These are phyloP conservation scores for Glomus cerebriforme DNA, from an alignment of 192 early-diverging fungal genomes.

Conservation along the genomic window DNA sequence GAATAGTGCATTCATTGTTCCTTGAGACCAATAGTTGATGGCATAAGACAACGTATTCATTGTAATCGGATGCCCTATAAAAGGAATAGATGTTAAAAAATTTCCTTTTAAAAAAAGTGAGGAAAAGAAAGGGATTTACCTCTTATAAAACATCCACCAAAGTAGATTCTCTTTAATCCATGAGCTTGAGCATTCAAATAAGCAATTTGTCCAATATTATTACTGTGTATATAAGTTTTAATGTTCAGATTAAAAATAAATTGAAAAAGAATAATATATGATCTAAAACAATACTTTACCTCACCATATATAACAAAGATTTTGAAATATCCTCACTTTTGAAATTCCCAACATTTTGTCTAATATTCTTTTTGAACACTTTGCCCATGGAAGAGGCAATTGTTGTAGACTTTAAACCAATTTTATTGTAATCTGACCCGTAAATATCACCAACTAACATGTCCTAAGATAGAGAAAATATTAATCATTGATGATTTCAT, in stretches of 20 bases:
- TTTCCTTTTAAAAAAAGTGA: background rate
- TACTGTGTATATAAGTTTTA: slow-evolving; percentile 52
- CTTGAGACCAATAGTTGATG: slow-evolving; percentile 97
- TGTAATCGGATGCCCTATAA: slow-evolving; percentile 83
- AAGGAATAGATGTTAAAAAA: background rate
- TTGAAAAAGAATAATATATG: background rate
- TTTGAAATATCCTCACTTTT: slow-evolving; percentile 81
- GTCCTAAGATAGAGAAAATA: slow-evolving; percentile 41
- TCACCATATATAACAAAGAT: slow-evolving; percentile 92
- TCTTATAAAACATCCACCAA: slow-evolving; percentile 97
- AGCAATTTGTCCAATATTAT: slow-evolving; percentile 99
- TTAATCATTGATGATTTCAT: slow-evolving; percentile 45
- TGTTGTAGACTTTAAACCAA: slow-evolving; percentile 90
- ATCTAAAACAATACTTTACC: slow-evolving; percentile 45
- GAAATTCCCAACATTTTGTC: slow-evolving; percentile 62
- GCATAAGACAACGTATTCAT: slow-evolving; percentile 98
- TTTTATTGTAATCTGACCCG: slow-evolving; percentile 83
- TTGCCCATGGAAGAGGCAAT: slow-evolving; percentile 97
- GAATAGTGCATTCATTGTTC: slow-evolving; percentile 91
- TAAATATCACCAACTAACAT: slow-evolving; percentile 97
- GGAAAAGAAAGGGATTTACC: slow-evolving; percentile 41
- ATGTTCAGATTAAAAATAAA: background rate
- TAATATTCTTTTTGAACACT: slow-evolving; percentile 84
- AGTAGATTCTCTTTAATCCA: slow-evolving; percentile 88
- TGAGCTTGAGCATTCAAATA: slow-evolving; percentile 95